Conservation (phyloP, 441 rosid genomes). For the Melastoma candidum region DNA sequence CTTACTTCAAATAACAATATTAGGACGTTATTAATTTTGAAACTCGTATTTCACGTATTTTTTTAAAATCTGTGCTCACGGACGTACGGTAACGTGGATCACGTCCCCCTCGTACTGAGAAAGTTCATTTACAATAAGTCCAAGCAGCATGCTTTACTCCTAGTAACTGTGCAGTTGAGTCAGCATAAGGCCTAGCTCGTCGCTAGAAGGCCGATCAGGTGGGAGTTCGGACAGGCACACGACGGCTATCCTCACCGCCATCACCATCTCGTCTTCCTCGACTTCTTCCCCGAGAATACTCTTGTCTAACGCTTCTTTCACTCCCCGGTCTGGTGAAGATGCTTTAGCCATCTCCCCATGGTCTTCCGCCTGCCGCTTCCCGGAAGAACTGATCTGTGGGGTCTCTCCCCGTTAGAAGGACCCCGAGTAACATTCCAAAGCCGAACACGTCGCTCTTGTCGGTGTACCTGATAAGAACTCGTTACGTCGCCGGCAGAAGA, state of each 20-base stretch:
- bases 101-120: too few relatives aligned
- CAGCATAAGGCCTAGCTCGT: slow-evolving; percentile 88
- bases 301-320: slow-evolving; percentile 72
- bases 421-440: slow-evolving; percentile 88
- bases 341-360: slow-evolving; percentile 76
- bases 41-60: too few relatives aligned
- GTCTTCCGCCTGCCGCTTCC: slow-evolving; percentile 57
- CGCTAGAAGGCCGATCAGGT: slow-evolving; percentile 86
- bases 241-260: slow-evolving; percentile 81
- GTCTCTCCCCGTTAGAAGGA: slow-evolving; percentile 76
- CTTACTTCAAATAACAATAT: too few relatives aligned
- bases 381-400: slow-evolving; percentile 56
- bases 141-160: slow-evolving; percentile 3
- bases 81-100: too few relatives aligned
- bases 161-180: slow-evolving; percentile 92
- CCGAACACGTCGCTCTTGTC: slow-evolving; percentile 88
- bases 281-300: slow-evolving; percentile 80
- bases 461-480: slow-evolving; percentile 41
- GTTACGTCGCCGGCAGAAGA: not conserved
- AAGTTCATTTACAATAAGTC: too few relatives aligned
- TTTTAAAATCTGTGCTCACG: too few relatives aligned
- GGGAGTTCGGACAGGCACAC: slow-evolving; percentile 85
- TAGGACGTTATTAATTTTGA: too few relatives aligned
- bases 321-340: slow-evolving; percentile 83
- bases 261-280: slow-evolving; percentile 94